Evolutionary conservation across 2,329 filamentous ascomycete species (phyloP).

Genomic region (Botrytis galanthina): DNA sequence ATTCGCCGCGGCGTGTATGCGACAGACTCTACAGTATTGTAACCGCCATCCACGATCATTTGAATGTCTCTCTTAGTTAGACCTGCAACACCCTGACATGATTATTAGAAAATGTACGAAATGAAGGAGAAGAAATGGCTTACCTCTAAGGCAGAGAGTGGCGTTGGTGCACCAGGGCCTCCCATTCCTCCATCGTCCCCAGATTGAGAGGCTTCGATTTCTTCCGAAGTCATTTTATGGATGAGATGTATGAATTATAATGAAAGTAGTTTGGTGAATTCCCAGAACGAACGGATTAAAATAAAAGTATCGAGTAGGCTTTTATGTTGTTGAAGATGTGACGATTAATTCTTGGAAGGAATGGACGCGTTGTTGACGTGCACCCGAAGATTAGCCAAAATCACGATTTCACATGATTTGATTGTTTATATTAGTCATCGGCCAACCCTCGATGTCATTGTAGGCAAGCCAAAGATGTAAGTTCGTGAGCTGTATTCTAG

Average conservation of each 20-base stretch:
- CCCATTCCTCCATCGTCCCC: conserved; percentile 71
- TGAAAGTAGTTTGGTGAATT: neutral
- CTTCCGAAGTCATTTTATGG: conserved; percentile 34
- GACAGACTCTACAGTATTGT: conserved; percentile 91
- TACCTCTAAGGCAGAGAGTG: conserved; percentile 83
- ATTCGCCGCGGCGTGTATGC: conserved; percentile 84
- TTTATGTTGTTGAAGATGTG: neutral
- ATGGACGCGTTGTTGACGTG: conserved; percentile 17
- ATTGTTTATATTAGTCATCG: neutral
- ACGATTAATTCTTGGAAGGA: neutral
- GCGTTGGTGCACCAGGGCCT: conserved; percentile 90
- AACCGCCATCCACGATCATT: conserved; percentile 85
- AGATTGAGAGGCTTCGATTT: conserved; percentile 63
- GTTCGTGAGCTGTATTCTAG: too few relatives aligned
- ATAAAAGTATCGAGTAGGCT: neutral
- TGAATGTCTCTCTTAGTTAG: conserved; percentile 96
- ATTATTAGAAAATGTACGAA: neutral
- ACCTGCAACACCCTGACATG: conserved; percentile 73
- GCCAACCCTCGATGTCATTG: neutral
- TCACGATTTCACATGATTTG: conserved; percentile 18
- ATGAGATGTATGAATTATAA: neutral
- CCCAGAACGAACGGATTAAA: neutral
- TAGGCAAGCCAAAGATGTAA: too few relatives aligned
- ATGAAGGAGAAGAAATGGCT: conserved; percentile 1
- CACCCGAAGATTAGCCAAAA: conserved; percentile 10